Percentiles rank a stretch among this genome's conserved stretches.
These are phyloP conservation scores for Linum tenue DNA, from an alignment of 345 rosid genomes.

Conservation along the genomic window DNA sequence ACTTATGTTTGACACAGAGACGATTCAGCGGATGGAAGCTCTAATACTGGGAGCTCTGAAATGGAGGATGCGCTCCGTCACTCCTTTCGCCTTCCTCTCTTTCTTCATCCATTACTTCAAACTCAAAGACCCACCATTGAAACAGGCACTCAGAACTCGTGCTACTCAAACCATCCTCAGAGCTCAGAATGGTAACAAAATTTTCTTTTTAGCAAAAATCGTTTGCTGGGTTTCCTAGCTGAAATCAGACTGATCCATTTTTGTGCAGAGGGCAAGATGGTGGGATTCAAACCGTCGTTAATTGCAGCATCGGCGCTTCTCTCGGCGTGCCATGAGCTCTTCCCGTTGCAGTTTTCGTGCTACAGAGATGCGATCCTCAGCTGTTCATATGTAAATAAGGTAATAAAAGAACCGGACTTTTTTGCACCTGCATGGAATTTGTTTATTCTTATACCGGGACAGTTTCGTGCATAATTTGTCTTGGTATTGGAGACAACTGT, in stretches of 20 bases:
- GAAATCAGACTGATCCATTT: no score
- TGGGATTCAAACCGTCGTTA: constrained; percentile 70
- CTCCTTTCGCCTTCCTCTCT: constrained; percentile 63
- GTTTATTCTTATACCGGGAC: background rate
- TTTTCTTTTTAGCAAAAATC: background rate
- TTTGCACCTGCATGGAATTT: background rate
- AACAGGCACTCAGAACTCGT: constrained; percentile 41
- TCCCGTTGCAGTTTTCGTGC: constrained; percentile 39
- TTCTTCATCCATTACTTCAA: constrained; percentile 48
- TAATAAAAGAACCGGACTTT: constrained; percentile 8
- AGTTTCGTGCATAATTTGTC: background rate
- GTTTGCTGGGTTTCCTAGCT: background rate
- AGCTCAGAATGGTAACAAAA: constrained; percentile 46
- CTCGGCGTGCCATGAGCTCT: constrained; percentile 42
- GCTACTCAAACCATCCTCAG: constrained; percentile 48
- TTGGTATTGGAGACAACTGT: background rate
- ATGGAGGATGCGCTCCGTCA: constrained; percentile 89
- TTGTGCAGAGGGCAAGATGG: constrained; percentile 38
- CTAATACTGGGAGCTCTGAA: constrained; percentile 62
- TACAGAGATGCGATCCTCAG: constrained; percentile 33
- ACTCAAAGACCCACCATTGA: constrained; percentile 36
- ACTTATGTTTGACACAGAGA: constrained; percentile 40
- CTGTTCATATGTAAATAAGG: constrained; percentile 63
- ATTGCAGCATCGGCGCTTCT: constrained; percentile 68
- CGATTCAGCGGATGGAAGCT: constrained; percentile 61